phyloP scores from a whole-genome alignment of 164 flowering plant species.

The Liriodendron chinense region DNA sequence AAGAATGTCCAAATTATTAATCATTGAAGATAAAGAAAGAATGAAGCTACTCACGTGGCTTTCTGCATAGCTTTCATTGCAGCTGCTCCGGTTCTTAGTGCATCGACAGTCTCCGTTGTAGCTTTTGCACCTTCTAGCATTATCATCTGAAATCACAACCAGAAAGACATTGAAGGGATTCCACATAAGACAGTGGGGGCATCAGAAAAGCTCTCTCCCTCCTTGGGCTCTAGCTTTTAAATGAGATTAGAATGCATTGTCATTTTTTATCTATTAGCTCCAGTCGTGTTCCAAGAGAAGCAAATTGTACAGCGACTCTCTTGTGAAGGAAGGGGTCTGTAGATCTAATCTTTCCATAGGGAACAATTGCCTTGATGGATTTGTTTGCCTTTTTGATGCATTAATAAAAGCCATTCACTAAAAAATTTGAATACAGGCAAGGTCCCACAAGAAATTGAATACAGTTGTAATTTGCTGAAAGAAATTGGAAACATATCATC shows the following conservation, averaged over 20 bases:
- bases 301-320: not conserved
- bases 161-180: not conserved
- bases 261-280: not conserved
- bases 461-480: not conserved
- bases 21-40: not conserved
- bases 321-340: not conserved
- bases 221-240: not conserved
- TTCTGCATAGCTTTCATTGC: conserved; percentile 52
- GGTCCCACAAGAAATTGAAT: not conserved
- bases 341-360: not conserved
- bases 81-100: conserved; percentile 44
- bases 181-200: not conserved
- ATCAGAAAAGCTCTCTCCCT: too few relatives aligned
- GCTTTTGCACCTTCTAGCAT: conserved; percentile 50
- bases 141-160: conserved; percentile 28
- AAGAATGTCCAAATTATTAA: not conserved
- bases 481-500: too few relatives aligned
- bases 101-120: conserved; percentile 48
- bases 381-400: not conserved
- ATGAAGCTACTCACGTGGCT: conserved; percentile 35
- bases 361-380: not conserved
- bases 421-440: too few relatives aligned
- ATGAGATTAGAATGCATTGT: not conserved
- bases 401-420: not conserved
- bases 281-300: not conserved